Conservation (phyloP, 805 yeast genomes). For the Ogataea sp. region DNA sequence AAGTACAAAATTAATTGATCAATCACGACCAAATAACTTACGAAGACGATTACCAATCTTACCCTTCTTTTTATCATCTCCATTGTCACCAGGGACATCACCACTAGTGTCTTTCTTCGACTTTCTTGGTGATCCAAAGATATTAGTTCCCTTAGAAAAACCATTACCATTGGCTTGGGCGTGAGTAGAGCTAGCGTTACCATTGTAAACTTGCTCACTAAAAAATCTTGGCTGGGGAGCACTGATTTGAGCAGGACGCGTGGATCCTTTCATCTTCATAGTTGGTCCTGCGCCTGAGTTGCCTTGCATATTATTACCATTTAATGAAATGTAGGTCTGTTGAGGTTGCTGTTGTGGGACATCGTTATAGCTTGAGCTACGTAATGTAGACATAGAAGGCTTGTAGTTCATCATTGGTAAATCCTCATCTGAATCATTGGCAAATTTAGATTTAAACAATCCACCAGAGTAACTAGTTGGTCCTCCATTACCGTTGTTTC, state of each 20-base stretch:
- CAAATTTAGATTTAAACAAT: constrained; percentile 44
- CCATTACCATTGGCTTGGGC: no score
- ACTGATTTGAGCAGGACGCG: no score
- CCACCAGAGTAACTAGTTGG: constrained; percentile 2
- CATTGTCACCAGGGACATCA: constrained; percentile 1
- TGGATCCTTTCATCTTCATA: no score
- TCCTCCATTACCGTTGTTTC: constrained; percentile 6
- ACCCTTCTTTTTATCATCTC: constrained; percentile 22
- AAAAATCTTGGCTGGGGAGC: constrained; percentile 14
- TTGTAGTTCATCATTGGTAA: constrained; percentile 12
- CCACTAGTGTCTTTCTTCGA: background rate
- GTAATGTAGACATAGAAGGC: constrained; percentile 13
- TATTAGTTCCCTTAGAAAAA: background rate
- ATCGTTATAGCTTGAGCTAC: constrained; percentile 15
- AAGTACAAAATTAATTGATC: background rate
- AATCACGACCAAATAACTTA: constrained; percentile 22
- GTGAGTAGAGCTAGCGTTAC: no score
- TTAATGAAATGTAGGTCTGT: background rate
- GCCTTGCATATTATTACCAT: no score
- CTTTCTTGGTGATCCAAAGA: background rate
- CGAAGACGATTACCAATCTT: constrained; percentile 24
- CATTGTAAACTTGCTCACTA: constrained; percentile 19
- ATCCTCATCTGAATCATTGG: constrained; percentile 54
- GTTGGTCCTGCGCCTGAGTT: no score
- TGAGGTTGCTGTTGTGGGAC: background rate